Conservation (phyloP, 495 filamentous ascomycete genomes). For the Xylaria acuta region DNA sequence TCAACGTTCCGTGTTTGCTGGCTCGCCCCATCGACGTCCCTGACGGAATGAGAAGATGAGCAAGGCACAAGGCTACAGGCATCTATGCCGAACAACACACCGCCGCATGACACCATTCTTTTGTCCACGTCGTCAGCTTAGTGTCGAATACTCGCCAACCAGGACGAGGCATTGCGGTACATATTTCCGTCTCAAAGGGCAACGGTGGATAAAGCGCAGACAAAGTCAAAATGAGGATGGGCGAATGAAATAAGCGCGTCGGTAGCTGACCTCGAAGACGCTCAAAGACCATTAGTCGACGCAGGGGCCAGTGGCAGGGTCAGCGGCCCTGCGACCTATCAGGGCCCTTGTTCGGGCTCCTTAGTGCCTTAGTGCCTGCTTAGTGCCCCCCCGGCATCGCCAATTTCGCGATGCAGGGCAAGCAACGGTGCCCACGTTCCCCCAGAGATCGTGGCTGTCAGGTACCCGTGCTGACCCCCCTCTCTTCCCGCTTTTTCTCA, state of each 20-base stretch:
- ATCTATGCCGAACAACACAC: conserved; percentile 17
- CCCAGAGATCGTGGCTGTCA: conserved; percentile 29
- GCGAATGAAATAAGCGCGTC: conserved; percentile 7
- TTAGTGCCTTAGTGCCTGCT: conserved; percentile 15
- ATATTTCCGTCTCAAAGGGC: conserved; percentile 23
- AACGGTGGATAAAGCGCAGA: conserved; percentile 6
- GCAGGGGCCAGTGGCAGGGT: conserved; percentile 1
- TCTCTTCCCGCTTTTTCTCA: not conserved
- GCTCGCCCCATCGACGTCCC: not conserved
- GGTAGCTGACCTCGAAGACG: not conserved
- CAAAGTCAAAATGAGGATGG: conserved; percentile 8
- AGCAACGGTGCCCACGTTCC: conserved; percentile 18
- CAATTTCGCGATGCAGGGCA: conserved; percentile 27
- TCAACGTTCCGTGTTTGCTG: not conserved
- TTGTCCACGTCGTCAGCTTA: conserved; percentile 15
- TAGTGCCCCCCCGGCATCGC: conserved; percentile 15
- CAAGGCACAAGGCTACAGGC: not conserved
- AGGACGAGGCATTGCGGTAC: not conserved
- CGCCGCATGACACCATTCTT: conserved; percentile 32
- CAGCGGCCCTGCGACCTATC: conserved; percentile 11
- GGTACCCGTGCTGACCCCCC: conserved; percentile 24
- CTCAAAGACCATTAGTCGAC: not conserved
- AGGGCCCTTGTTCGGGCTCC: conserved; percentile 5
- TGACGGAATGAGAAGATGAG: not conserved
- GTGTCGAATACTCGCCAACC: not conserved